These are phyloP conservation scores for Calophaca sinica DNA, from an alignment of 306 rosid genomes.

Conservation along the genomic window DNA sequence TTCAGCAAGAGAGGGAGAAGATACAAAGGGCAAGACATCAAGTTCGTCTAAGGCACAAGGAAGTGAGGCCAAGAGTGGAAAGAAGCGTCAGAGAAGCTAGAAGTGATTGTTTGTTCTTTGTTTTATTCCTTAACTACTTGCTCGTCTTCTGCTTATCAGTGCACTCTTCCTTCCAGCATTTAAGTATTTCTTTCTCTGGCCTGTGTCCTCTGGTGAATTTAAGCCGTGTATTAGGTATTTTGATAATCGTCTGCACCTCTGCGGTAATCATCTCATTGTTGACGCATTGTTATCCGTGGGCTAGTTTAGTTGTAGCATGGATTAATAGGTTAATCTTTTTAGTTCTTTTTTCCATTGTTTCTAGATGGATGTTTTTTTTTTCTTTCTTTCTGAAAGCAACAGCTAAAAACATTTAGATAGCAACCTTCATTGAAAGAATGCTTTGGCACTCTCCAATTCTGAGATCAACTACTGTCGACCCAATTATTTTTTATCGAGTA, in stretches of 20 bases:
- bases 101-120: slow-evolving; percentile 37
- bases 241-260: slow-evolving; percentile 45
- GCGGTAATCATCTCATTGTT: slow-evolving; percentile 51
- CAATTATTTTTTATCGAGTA: background rate
- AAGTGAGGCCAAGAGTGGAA: slow-evolving; percentile 65
- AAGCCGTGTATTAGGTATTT: slow-evolving; percentile 50
- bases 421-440: slow-evolving; percentile 48
- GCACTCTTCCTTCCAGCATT: slow-evolving; percentile 34
- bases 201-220: slow-evolving; percentile 44
- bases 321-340: slow-evolving; percentile 32
- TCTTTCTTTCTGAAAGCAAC: slow-evolving; percentile 34
- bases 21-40: slow-evolving; percentile 58
- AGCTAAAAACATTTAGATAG: slow-evolving; percentile 51
- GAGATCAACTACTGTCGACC: background rate
- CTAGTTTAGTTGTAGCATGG: slow-evolving; percentile 54
- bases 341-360: slow-evolving; percentile 36
- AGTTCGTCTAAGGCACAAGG: slow-evolving; percentile 59
- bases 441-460: slow-evolving; percentile 26
- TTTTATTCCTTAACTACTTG: slow-evolving; percentile 37
- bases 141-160: slow-evolving; percentile 40
- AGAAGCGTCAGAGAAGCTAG: slow-evolving; percentile 74
- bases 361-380: slow-evolving; percentile 55
- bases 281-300: slow-evolving; percentile 58
- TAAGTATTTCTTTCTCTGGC: slow-evolving; percentile 38
- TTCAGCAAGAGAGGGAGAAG: slow-evolving; percentile 50